phyloP scores from a whole-genome alignment of 176 grass and related monocot genomes.

The Phoenix dactylifera region DNA sequence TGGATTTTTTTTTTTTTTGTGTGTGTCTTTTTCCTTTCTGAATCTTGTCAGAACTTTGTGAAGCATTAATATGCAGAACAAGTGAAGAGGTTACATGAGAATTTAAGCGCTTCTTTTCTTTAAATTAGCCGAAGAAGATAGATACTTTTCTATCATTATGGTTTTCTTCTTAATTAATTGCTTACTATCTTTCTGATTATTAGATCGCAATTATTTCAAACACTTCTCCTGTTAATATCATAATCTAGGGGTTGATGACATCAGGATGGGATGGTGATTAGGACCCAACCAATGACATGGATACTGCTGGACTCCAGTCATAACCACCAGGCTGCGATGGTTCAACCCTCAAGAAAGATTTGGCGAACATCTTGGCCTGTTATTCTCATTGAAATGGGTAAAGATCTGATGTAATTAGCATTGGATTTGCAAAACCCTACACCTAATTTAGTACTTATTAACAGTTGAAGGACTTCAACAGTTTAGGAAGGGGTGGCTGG shows the following conservation, averaged over 20 bases:
- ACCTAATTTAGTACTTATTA: slow-evolving; percentile 20
- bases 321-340: slow-evolving; percentile 46
- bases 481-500: slow-evolving; percentile 24
- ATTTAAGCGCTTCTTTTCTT: no score
- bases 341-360: slow-evolving; percentile 41
- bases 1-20: no score
- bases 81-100: no score
- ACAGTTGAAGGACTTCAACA: slow-evolving; percentile 25
- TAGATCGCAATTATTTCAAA: no score
- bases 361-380: slow-evolving; percentile 20
- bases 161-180: no score
- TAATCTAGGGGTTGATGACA: slow-evolving; percentile 5
- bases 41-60: no score
- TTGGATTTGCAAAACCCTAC: slow-evolving; percentile 41
- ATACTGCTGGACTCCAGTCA: slow-evolving; percentile 42
- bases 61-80: no score
- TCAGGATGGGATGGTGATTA: slow-evolving; percentile 23
- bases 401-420: slow-evolving; percentile 56
- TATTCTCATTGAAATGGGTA: slow-evolving; percentile 27
- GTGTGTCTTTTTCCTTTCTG: no score
- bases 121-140: no score
- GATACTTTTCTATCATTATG: no score
- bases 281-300: slow-evolving; percentile 39
- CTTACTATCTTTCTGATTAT: no score
- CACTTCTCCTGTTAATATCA: no score